Conservation (phyloP, 1,284 basidiomycete species). For the Butyriboletus appendiculatus region DNA sequence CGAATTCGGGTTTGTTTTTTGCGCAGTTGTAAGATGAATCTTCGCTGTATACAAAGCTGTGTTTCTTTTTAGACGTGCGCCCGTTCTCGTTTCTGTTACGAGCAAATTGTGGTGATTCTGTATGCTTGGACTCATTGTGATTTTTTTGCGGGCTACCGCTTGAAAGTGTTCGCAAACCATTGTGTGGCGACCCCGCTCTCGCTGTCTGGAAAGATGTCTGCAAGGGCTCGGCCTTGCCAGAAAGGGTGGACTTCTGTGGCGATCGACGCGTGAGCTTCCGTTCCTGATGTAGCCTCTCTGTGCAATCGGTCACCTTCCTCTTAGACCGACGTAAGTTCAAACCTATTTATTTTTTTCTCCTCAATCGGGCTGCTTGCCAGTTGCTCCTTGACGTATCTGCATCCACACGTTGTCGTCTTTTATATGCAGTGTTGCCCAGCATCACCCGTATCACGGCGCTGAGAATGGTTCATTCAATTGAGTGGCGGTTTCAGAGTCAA, state of each 20-base stretch:
- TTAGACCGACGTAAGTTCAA: constrained; percentile 17
- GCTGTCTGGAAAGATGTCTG: constrained; percentile 15
- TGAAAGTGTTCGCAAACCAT: constrained; percentile 4
- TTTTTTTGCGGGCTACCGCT: neutral
- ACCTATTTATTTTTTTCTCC: neutral
- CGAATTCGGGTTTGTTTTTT: constrained; percentile 8
- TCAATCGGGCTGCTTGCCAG: constrained; percentile 3
- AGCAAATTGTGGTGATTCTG: neutral
- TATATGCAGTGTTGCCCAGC: neutral
- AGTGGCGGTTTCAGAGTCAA: neutral
- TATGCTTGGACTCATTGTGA: neutral
- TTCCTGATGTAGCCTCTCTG: constrained; percentile 23
- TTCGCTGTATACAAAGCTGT: constrained; percentile 19
- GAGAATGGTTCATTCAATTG: neutral
- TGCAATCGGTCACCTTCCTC: constrained; percentile 8
- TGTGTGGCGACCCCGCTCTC: constrained; percentile 7
- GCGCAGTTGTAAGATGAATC: constrained; percentile 31
- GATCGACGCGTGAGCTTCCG: constrained; percentile 32
- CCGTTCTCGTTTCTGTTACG: constrained; percentile 2
- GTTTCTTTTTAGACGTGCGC: constrained; percentile 9
- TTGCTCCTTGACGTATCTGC: constrained; percentile 28
- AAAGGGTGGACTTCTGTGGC: constrained; percentile 22
- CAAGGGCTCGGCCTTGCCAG: constrained; percentile 26
- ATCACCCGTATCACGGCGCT: constrained; percentile 3
- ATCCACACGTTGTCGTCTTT: constrained; percentile 22